Evolutionary conservation across 192 early-diverging fungal species (phyloP).

Genomic region (Linnemannia exigua): DNA sequence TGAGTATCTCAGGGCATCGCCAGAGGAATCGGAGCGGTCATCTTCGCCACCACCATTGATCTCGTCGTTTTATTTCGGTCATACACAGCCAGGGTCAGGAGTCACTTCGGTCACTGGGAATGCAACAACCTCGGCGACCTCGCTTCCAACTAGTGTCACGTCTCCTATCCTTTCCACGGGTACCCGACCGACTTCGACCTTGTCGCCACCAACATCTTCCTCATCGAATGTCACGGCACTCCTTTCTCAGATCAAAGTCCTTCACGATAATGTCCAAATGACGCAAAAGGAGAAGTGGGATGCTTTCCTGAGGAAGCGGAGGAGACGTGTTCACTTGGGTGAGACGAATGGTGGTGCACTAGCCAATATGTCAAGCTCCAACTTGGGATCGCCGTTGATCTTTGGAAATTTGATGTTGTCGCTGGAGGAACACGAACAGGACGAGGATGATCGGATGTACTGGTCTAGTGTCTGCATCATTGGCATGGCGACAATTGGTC

Average conservation of each 20-base stretch:
- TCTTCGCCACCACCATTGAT: constrained; percentile 17
- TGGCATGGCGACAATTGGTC: constrained; percentile 53
- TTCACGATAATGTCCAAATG: constrained; percentile 52
- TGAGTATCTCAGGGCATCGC: constrained; percentile 19
- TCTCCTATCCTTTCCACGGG: constrained; percentile 45
- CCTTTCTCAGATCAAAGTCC: constrained; percentile 54
- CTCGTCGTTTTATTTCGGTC: constrained; percentile 33
- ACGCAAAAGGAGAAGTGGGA: constrained; percentile 57
- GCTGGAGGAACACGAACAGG: constrained; percentile 26
- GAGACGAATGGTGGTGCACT: constrained; percentile 38
- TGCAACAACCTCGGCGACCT: constrained; percentile 16
- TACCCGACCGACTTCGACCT: constrained; percentile 40
- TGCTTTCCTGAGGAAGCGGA: constrained; percentile 38
- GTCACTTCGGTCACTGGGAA: constrained; percentile 11
- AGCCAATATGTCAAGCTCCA: constrained; percentile 41
- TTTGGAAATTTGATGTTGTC: constrained; percentile 44
- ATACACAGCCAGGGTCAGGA: background rate
- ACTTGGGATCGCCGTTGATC: constrained; percentile 28
- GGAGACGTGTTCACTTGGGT: constrained; percentile 42
- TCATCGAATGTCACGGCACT: constrained; percentile 31
- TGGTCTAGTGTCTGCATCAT: constrained; percentile 54
- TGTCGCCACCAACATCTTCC: constrained; percentile 38
- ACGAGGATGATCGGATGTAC: constrained; percentile 49
- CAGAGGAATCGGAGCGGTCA: constrained; percentile 22
- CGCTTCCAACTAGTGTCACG: constrained; percentile 20